A percentile compares a stretch with the other conserved stretches of the same genome.
phyloP scores from a whole-genome alignment of 371 early-diverging fungal genomes.

The Mucor sp. region DNA sequence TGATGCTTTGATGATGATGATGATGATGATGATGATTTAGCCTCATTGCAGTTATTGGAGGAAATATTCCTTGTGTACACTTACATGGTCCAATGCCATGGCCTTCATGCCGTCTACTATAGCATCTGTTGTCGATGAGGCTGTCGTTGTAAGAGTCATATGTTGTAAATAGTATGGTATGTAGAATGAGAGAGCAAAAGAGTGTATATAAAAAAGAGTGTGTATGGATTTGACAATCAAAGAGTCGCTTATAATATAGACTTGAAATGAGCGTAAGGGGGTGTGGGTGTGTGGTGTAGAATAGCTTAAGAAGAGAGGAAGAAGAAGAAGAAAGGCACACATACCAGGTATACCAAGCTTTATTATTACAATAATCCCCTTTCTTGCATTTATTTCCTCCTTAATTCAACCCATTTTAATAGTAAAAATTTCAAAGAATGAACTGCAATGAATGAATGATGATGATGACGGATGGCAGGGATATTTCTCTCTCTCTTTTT shows the following conservation, averaged over 20 bases:
- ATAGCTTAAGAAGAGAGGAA: background rate
- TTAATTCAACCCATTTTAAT: slow-evolving; percentile 1
- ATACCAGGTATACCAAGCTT: slow-evolving; percentile 4
- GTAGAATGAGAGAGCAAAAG: background rate
- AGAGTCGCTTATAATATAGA: background rate
- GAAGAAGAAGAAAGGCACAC: slow-evolving; percentile 3
- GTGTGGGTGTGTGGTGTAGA: background rate
- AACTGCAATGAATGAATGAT: background rate
- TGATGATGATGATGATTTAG: background rate
- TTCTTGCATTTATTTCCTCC: background rate
- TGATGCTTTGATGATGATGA: background rate
- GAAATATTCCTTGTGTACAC: background rate
- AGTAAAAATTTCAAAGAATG: background rate
- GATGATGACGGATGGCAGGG: background rate
- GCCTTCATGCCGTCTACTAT: background rate
- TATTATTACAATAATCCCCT: slow-evolving; percentile 1
- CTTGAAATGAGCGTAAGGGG: background rate
- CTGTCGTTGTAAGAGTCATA: background rate
- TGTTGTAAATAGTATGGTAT: background rate
- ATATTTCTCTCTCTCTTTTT: background rate
- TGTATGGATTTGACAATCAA: background rate
- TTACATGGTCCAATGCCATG: background rate
- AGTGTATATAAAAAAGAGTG: background rate
- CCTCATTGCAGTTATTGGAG: background rate
- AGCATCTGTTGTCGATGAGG: background rate